phyloP scores from a whole-genome alignment of 75 land plant species.

The Azolla pinnata region DNA sequence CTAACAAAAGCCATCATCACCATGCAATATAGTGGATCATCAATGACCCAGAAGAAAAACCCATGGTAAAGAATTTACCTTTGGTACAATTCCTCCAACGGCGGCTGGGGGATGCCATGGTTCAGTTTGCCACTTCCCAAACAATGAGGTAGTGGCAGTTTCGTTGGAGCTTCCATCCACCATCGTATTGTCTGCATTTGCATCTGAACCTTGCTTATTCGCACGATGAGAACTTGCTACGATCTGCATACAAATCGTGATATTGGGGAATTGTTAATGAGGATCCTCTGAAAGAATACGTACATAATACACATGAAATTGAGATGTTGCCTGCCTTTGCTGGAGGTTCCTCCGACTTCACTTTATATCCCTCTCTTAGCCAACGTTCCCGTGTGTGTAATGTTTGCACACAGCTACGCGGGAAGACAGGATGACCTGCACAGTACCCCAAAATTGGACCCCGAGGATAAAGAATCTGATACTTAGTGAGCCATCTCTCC shows the following conservation, averaged over 20 bases:
- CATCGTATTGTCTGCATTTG: too few relatives aligned
- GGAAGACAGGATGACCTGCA: slow-evolving; percentile 86
- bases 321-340: slow-evolving; percentile 65
- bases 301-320: neutral
- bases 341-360: slow-evolving; percentile 53
- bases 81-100: slow-evolving; percentile 81
- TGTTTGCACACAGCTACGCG: slow-evolving; percentile 73
- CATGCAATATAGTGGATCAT: too few relatives aligned
- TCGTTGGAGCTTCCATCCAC: too few relatives aligned
- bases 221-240: slow-evolving; percentile 25
- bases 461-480: slow-evolving; percentile 74
- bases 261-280: too few relatives aligned
- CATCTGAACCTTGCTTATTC: slow-evolving; percentile 9
- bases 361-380: slow-evolving; percentile 83
- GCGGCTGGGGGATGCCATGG: slow-evolving; percentile 67
- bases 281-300: neutral
- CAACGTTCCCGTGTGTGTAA: slow-evolving; percentile 66
- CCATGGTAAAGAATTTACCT: slow-evolving; percentile 28
- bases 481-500: slow-evolving; percentile 86
- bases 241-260: slow-evolving; percentile 26
- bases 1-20: neutral
- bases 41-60: too few relatives aligned
- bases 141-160: slow-evolving; percentile 36
- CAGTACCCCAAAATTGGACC: slow-evolving; percentile 85
- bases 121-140: slow-evolving; percentile 89